Percentiles rank a stretch among this genome's conserved stretches.
These are phyloP conservation scores for Seminavis robusta DNA, from an alignment of 108 stramenopile species.

Conservation along the genomic window DNA sequence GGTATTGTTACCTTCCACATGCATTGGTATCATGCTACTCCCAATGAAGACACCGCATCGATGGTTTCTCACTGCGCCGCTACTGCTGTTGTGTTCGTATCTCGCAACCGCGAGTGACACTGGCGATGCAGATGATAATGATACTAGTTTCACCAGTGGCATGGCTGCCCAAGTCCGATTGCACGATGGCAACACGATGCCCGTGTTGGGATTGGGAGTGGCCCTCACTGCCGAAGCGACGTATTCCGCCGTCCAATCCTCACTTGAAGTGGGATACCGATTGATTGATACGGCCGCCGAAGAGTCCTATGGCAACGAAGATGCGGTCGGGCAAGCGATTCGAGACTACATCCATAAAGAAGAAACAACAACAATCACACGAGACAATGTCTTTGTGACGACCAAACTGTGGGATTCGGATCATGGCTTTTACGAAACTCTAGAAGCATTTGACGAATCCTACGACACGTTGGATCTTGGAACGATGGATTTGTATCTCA, in stretches of 20 bases:
- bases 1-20: no score
- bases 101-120: no score
- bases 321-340: conserved; percentile 8
- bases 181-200: conserved; percentile 18
- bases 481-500: conserved; percentile 21
- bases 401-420: conserved; percentile 20
- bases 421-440: conserved; percentile 16
- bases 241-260: conserved; percentile 3
- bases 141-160: background rate
- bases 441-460: background rate
- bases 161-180: background rate
- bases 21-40: no score
- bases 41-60: no score
- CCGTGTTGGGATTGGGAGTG: conserved; percentile 15
- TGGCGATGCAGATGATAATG: no score
- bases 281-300: conserved; percentile 23
- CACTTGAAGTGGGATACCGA: conserved; percentile 10
- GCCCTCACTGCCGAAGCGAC: conserved; percentile 7
- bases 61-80: no score
- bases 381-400: conserved; percentile 15
- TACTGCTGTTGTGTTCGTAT: no score
- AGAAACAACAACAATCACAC: background rate
- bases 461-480: background rate
- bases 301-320: conserved; percentile 22
- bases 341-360: background rate